Conservation (phyloP, 176 grass and related monocot genomes). For the Canna indica region DNA sequence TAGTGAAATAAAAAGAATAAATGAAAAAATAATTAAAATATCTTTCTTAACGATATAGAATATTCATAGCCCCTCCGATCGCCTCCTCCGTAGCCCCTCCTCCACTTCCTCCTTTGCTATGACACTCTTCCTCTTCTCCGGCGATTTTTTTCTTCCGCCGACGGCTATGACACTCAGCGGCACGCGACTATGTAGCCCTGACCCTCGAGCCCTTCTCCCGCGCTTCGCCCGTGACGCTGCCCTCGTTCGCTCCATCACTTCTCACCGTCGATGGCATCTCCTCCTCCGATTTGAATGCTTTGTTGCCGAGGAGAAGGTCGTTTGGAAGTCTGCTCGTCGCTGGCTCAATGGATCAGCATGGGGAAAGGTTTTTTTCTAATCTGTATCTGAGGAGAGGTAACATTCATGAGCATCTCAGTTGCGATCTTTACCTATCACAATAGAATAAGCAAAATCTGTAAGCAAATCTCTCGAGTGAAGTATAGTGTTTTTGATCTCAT, state of each 20-base stretch:
- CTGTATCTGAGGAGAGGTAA: too few species aligned
- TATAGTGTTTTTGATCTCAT: too few species aligned
- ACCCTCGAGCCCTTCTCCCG: constrained; percentile 30
- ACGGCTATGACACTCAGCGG: constrained; percentile 4
- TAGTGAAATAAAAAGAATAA: too few species aligned
- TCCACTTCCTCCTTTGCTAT: background rate
- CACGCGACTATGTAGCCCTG: constrained; percentile 37
- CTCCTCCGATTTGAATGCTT: constrained; percentile 23
- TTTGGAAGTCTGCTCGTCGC: constrained; percentile 6
- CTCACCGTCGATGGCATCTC: constrained; percentile 28
- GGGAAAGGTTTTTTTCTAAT: too few species aligned
- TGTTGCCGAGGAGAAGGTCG: constrained; percentile 2
- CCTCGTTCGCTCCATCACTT: constrained; percentile 32
- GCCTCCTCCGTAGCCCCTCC: constrained; percentile 29
- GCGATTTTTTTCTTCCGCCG: constrained; percentile 47
- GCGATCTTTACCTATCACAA: constrained; percentile 60
- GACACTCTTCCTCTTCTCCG: constrained; percentile 39
- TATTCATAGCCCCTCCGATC: too few species aligned
- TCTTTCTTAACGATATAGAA: too few species aligned
- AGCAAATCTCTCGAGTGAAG: too few species aligned
- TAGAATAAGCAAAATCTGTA: too few species aligned
- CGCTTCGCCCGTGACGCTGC: too few species aligned
- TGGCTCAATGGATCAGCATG: constrained; percentile 63
- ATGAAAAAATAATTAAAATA: too few species aligned
- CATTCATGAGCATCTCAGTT: constrained; percentile 77